Conservation (phyloP, 1,284 basidiomycete species). For the Amylostereum areolatum region DNA sequence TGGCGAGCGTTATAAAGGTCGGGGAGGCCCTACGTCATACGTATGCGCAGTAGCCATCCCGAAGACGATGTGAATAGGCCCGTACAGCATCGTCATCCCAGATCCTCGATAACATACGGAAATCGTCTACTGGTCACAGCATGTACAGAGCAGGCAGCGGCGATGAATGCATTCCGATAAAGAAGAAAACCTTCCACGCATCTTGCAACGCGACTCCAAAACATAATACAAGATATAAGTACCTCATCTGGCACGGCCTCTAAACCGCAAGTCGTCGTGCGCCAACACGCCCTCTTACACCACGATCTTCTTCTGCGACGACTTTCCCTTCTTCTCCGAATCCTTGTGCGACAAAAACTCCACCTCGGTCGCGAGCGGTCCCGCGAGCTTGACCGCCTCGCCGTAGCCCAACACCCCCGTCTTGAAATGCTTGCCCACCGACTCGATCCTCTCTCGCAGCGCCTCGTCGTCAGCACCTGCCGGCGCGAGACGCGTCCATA, state of each 20-base stretch:
- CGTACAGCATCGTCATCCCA: background rate
- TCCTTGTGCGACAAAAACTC: constrained; percentile 94
- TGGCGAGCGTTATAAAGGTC: background rate
- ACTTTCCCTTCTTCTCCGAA: constrained; percentile 91
- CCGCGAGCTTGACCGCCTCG: constrained; percentile 70
- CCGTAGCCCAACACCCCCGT: constrained; percentile 79
- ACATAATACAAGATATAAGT: constrained; percentile 12
- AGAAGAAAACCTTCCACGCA: no score
- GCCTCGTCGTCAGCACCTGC: constrained; percentile 33
- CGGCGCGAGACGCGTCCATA: constrained; percentile 91
- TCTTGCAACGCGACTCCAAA: background rate
- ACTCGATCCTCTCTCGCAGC: constrained; percentile 50
- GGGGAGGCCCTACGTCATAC: no score
- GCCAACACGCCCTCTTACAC: constrained; percentile 36
- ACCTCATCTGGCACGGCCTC: constrained; percentile 11
- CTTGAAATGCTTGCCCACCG: constrained; percentile 86
- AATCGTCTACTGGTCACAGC: background rate
- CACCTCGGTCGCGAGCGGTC: constrained; percentile 85
- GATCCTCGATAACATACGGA: background rate
- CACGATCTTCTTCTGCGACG: constrained; percentile 68
- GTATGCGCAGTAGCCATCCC: no score
- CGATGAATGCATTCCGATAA: no score
- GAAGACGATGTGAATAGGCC: no score
- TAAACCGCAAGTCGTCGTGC: background rate
- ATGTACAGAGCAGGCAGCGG: no score